A percentile compares a stretch with the other conserved stretches of the same genome.
phyloP scores from a whole-genome alignment of 2,329 filamentous ascomycete species.

The Penicillium sp. region DNA sequence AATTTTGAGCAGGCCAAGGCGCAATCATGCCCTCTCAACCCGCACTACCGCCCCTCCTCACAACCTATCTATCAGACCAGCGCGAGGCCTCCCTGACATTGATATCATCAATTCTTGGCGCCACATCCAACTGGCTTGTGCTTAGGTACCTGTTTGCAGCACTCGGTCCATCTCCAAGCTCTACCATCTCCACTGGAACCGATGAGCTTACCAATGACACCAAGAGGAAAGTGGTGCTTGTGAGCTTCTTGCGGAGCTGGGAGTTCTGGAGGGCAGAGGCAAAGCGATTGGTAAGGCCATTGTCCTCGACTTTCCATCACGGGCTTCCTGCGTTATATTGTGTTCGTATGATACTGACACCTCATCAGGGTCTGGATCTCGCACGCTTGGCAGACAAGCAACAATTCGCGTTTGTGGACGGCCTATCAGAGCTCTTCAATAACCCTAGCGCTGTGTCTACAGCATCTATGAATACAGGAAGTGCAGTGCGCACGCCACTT shows the following conservation, averaged over 20 bases:
- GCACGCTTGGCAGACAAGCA: constrained; percentile 59
- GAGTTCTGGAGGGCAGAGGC: constrained; percentile 76
- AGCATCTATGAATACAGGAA: constrained; percentile 17
- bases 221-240: constrained; percentile 65
- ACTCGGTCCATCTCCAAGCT: constrained; percentile 33
- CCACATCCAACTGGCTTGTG: constrained; percentile 59
- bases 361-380: constrained; percentile 67
- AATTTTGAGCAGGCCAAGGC: constrained; percentile 1
- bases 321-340: background rate
- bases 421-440: constrained; percentile 62
- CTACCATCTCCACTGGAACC: constrained; percentile 23
- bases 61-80: constrained; percentile 40
- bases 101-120: constrained; percentile 48
- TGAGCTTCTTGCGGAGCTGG: constrained; percentile 79
- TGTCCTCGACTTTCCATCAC: background rate
- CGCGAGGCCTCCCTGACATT: constrained; percentile 44
- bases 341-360: background rate
- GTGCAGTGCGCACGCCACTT: constrained; percentile 26
- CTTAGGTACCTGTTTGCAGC: constrained; percentile 55
- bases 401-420: constrained; percentile 74
- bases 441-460: constrained; percentile 15
- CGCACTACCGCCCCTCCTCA: constrained; percentile 43
- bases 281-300: constrained; percentile 62
- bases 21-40: constrained; percentile 42
- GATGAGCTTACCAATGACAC: constrained; percentile 33